phyloP scores from a whole-genome alignment of 192 early-diverging fungal species.

The Entomortierella chlamydospora region DNA sequence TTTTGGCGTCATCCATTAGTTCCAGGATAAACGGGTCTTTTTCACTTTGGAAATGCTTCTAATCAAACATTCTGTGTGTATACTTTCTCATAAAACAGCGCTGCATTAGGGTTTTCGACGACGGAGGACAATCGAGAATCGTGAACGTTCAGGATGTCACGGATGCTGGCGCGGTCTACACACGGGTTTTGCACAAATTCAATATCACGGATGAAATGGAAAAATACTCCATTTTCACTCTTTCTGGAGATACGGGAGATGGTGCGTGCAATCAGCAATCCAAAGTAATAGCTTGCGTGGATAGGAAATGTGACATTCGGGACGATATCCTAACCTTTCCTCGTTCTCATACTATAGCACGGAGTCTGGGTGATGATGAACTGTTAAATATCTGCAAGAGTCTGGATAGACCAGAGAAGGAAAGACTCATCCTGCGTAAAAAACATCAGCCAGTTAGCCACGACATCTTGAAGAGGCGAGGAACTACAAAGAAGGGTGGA shows the following conservation, averaged over 20 bases:
- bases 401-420: constrained; percentile 71
- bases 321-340: not conserved
- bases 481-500: constrained; percentile 43
- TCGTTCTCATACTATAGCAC: constrained; percentile 44
- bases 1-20: not conserved
- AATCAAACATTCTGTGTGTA: too few species aligned
- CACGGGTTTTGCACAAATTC: constrained; percentile 84
- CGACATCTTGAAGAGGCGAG: constrained; percentile 62
- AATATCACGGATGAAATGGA: constrained; percentile 79
- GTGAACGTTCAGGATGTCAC: constrained; percentile 80
- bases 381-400: constrained; percentile 80
- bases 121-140: constrained; percentile 81
- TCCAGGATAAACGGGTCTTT: too few species aligned
- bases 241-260: constrained; percentile 76
- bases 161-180: constrained; percentile 76
- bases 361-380: constrained; percentile 81
- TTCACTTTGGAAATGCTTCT: too few species aligned
- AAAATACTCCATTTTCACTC: constrained; percentile 80
- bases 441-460: constrained; percentile 71
- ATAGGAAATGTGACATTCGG: too few species aligned
- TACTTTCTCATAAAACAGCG: constrained; percentile 45
- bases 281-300: too few species aligned
- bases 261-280: constrained; percentile 47
- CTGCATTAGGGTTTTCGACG: constrained; percentile 83
- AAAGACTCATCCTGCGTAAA: constrained; percentile 79